Conservation (phyloP, 768 basidiomycete species). For the Kwoniella newhampshirensis region DNA sequence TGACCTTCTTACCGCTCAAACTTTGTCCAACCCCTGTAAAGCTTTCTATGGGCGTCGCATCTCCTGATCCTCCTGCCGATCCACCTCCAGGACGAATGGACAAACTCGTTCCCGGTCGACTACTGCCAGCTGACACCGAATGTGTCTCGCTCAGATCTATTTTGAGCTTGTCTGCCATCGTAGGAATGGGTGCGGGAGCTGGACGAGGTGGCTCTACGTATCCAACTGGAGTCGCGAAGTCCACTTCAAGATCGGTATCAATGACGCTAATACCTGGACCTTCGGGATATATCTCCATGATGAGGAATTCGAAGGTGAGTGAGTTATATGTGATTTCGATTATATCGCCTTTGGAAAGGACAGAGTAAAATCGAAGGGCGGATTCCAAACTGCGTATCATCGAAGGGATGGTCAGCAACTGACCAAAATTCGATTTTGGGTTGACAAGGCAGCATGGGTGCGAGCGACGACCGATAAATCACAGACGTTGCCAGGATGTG, state of each 20-base stretch:
- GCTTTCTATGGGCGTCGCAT: conserved; percentile 61
- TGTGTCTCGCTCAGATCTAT: conserved; percentile 66
- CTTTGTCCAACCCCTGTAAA: conserved; percentile 96
- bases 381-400: conserved; percentile 74
- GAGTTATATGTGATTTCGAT: conserved; percentile 98
- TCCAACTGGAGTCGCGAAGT: conserved; percentile 79
- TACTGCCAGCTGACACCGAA: conserved; percentile 74
- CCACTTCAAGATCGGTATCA: conserved; percentile 97
- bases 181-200: conserved; percentile 73
- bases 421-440: too few relatives aligned
- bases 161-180: conserved; percentile 96
- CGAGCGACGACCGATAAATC: too few relatives aligned
- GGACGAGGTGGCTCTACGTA: conserved; percentile 92
- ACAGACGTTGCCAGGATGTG: not conserved
- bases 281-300: conserved; percentile 84
- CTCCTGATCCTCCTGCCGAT: conserved; percentile 17
- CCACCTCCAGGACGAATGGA: conserved; percentile 15
- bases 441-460: too few relatives aligned
- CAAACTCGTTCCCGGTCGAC: conserved; percentile 65
- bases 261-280: conserved; percentile 83
- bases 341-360: conserved; percentile 90
- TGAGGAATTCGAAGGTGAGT: conserved; percentile 88
- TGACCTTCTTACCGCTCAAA: conserved; percentile 83
- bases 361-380: conserved; percentile 87
- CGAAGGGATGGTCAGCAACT: too few relatives aligned